Base-by-base conservation (phyloP, 2,329 filamentous ascomycete genomes). In the Xylaria sp. region DNA sequence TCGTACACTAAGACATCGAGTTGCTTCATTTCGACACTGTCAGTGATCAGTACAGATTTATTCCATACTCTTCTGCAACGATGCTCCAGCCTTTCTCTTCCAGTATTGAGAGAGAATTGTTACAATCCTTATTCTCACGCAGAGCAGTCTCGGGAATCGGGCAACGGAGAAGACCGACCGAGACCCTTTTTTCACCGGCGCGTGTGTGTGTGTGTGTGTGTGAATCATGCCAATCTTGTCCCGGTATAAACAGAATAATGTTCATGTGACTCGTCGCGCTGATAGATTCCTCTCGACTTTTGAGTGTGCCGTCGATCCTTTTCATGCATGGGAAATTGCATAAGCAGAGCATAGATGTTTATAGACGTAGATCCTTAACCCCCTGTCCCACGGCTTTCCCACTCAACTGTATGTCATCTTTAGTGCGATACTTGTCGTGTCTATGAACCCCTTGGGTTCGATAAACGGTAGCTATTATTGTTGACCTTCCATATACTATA, bases 281-380 rank as follows among this genome's bases (percentile, higher is more conserved):
- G 7, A 11, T 51, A 12, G 8, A n/a, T 37, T 21, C n/a, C 11
- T 2, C n/a, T 50, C 33, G 14, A 31, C 31, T 17, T 35, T 31
- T 23, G 21, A 23, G 11, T 23, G 17, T 8, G 47, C 17, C 21
- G 46, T 35, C 11, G 46, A 50, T 50, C 46, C 17, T 17, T 42
- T 21, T 37, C 47, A 51, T 51, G 31, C 47, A 17, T 19, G 14
- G 47, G 47, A 51, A 23, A 37, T 51, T 51, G 47, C 47, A 51
- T 51, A 23, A 37, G 17, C 47, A 51, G 14, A 51, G 17, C 35
- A 35, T 21, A 37, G 23, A 23, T 14, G 47, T 51, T 37, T 11
- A 14, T 38, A 38, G 33, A 51, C 25, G 33, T 17, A 40, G 33
- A 51, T 51, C 49, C 19, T 28, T 2, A 42, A 4, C 47, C 17